phyloP scores from a whole-genome alignment of 2,329 filamentous ascomycete species.

The Thielaviopsis euricoi region DNA sequence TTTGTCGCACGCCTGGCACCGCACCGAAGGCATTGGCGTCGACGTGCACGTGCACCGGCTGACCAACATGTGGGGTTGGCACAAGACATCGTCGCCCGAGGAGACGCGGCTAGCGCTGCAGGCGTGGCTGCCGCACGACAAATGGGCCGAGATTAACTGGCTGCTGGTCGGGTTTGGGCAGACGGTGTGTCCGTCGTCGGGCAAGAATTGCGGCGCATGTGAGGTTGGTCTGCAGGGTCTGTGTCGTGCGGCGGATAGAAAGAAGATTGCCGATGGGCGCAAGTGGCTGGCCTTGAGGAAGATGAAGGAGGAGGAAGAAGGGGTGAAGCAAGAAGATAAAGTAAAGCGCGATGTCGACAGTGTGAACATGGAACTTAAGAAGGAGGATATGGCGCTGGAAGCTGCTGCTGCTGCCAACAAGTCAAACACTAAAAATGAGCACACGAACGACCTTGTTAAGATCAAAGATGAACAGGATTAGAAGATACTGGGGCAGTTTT shows the following conservation, averaged over 20 bases:
- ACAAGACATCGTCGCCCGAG: slow-evolving; percentile 66
- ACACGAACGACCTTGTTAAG: background rate
- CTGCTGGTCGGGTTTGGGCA: slow-evolving; percentile 79
- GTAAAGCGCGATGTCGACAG: slow-evolving; percentile 15
- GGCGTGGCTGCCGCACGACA: slow-evolving; percentile 66
- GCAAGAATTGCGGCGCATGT: slow-evolving; percentile 70
- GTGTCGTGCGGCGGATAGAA: slow-evolving; percentile 55
- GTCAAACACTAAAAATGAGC: slow-evolving; percentile 1
- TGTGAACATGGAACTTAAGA: slow-evolving; percentile 16
- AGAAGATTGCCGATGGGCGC: slow-evolving; percentile 41
- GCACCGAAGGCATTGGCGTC: slow-evolving; percentile 66
- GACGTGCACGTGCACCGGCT: slow-evolving; percentile 93
- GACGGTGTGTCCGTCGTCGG: slow-evolving; percentile 58
- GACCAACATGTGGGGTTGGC: slow-evolving; percentile 88
- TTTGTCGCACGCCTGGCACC: slow-evolving; percentile 53
- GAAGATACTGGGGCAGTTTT: background rate
- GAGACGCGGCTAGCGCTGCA: slow-evolving; percentile 62
- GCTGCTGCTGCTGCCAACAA: slow-evolving; percentile 22
- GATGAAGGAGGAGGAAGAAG: slow-evolving; percentile 15
- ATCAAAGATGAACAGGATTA: slow-evolving; percentile 8
- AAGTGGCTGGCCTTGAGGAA: slow-evolving; percentile 25
- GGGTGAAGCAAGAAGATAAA: slow-evolving; percentile 14
- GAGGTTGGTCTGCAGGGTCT: slow-evolving; percentile 59
- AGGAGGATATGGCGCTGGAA: slow-evolving; percentile 23
- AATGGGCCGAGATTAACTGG: slow-evolving; percentile 86